Percentiles rank a stretch among this genome's conserved stretches.
Evolutionary conservation across 2,329 filamentous ascomycete genomes (phyloP).

Genomic region (Ophiostoma novo-ulmi): DNA sequence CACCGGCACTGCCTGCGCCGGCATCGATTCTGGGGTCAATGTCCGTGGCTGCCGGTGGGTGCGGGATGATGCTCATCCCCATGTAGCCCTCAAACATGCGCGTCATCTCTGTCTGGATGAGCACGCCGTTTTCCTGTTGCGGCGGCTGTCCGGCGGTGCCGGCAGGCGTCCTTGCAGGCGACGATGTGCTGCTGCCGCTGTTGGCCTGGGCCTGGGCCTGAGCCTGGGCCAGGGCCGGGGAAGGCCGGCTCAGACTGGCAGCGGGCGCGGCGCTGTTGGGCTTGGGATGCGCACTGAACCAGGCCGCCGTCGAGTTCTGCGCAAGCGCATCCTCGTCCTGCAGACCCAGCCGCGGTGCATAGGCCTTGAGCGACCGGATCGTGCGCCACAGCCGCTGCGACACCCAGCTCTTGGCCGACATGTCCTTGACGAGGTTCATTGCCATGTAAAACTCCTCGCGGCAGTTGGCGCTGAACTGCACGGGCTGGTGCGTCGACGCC

Average conservation of each 20-base stretch:
- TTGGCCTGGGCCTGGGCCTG: not conserved
- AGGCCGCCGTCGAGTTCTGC: constrained; percentile 44
- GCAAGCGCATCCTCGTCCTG: constrained; percentile 41
- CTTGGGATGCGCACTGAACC: constrained; percentile 1
- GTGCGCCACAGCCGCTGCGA: constrained; percentile 70
- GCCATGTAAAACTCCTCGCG: constrained; percentile 75
- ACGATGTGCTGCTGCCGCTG: not conserved
- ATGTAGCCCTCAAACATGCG: constrained; percentile 43
- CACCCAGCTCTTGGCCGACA: constrained; percentile 66
- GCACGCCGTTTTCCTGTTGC: constrained; percentile 40
- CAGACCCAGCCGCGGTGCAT: constrained; percentile 64
- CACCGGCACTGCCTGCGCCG: not conserved
- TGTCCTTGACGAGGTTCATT: constrained; percentile 66
- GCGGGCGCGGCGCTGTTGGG: not conserved
- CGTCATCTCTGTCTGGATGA: constrained; percentile 52
- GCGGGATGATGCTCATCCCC: constrained; percentile 26
- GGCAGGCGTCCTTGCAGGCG: not conserved
- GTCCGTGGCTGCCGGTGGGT: constrained; percentile 13
- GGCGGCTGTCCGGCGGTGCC: not conserved
- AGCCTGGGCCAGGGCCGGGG: not conserved
- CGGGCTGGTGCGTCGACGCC: constrained; percentile 68
- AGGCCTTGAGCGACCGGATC: constrained; percentile 64
- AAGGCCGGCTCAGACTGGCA: not conserved
- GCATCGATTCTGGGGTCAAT: not conserved
- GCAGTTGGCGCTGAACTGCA: constrained; percentile 62